Percentiles rank a stretch among this genome's conserved stretches.
These are phyloP conservation scores for Lactarius sp. DNA, from an alignment of 768 basidiomycete species.

Conservation along the genomic window DNA sequence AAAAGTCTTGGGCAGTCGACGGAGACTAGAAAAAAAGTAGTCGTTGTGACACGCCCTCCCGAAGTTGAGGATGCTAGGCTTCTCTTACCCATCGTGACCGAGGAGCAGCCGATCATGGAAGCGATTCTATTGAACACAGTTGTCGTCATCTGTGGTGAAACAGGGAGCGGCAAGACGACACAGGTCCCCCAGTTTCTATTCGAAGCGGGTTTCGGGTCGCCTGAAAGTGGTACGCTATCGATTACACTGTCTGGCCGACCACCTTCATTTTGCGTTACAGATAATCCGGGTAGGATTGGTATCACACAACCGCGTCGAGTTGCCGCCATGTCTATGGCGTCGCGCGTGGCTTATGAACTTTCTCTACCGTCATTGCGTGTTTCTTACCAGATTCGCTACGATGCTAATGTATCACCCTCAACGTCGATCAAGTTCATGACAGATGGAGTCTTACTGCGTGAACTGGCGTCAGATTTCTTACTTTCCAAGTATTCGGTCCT, in stretches of 20 bases:
- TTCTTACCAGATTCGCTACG: constrained; percentile 97
- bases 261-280: constrained; percentile 37
- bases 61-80: constrained; percentile 75
- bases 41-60: constrained; percentile 55
- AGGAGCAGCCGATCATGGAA: constrained; percentile 94
- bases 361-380: constrained; percentile 75
- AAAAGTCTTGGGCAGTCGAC: constrained; percentile 25
- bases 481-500: constrained; percentile 91
- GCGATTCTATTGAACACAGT: constrained; percentile 82
- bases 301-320: constrained; percentile 97
- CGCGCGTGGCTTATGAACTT: constrained; percentile 91
- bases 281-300: constrained; percentile 97
- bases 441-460: constrained; percentile 92
- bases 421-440: constrained; percentile 99
- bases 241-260: not conserved
- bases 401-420: constrained; percentile 82
- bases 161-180: constrained; percentile 97
- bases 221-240: constrained; percentile 60
- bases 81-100: constrained; percentile 81
- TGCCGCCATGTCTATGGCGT: constrained; percentile 93
- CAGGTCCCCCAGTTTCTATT: constrained; percentile 98
- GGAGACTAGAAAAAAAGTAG: constrained; percentile 34
- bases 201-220: constrained; percentile 89
- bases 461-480: constrained; percentile 89
- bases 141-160: constrained; percentile 88